A percentile compares a stretch with the other conserved stretches of the same genome.
Evolutionary conservation across 805 yeast genomes (phyloP).

Genomic region (Scheffersomyces coipomensis): DNA sequence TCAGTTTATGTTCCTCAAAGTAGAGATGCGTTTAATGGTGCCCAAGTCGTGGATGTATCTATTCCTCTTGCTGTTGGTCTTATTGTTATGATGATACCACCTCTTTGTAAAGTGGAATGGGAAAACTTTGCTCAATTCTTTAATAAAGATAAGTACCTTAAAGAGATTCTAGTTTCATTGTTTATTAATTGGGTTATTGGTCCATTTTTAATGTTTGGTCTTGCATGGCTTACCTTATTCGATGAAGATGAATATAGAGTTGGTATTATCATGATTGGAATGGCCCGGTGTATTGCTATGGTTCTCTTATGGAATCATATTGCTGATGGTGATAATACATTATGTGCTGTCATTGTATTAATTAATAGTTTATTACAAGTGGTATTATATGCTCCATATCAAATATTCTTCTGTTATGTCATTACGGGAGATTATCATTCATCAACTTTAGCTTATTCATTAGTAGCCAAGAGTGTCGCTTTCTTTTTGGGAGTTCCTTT

Average conservation of each 20-base stretch:
- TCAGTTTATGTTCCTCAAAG: slow-evolving; percentile 41
- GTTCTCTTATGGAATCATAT: slow-evolving; percentile 58
- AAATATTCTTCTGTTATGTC: slow-evolving; percentile 45
- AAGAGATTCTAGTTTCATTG: slow-evolving; percentile 37
- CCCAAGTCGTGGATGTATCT: slow-evolving; percentile 36
- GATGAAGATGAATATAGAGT: slow-evolving; percentile 47
- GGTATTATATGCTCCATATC: slow-evolving; percentile 51
- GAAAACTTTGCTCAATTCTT: slow-evolving; percentile 31
- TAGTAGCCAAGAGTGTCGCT: slow-evolving; percentile 49
- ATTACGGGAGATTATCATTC: slow-evolving; percentile 29
- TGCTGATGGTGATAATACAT: slow-evolving; percentile 49
- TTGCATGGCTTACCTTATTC: slow-evolving; percentile 52
- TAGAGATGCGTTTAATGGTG: slow-evolving; percentile 33
- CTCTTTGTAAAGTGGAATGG: slow-evolving; percentile 53
- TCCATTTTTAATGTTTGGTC: slow-evolving; percentile 55
- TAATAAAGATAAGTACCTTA: slow-evolving; percentile 10
- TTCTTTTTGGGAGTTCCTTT: slow-evolving; percentile 56
- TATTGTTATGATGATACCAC: slow-evolving; percentile 58
- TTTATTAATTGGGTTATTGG: slow-evolving; percentile 55
- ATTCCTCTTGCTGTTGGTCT: slow-evolving; percentile 50
- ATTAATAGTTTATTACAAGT: slow-evolving; percentile 52
- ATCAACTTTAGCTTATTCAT: slow-evolving; percentile 23
- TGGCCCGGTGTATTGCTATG: slow-evolving; percentile 64
- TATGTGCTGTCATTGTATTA: slow-evolving; percentile 54
- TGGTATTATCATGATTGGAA: slow-evolving; percentile 59